Evolutionary conservation across 306 rosid species (phyloP).

Genomic region (Citrullus amarus): DNA sequence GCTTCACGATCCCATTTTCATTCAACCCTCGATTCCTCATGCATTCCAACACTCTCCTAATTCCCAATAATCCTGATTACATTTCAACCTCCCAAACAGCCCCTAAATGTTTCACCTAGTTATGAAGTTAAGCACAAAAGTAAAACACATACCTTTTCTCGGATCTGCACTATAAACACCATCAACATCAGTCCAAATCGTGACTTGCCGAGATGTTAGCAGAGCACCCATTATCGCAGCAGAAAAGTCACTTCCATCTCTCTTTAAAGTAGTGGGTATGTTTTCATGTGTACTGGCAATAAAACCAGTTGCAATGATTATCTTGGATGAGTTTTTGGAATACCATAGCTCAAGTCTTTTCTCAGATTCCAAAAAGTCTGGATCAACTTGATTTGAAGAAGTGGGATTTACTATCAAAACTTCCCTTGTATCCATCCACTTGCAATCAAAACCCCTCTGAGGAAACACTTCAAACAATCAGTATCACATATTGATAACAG

Average conservation of each 20-base stretch:
- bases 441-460: constrained; percentile 73
- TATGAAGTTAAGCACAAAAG: constrained; percentile 1
- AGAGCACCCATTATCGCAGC: constrained; percentile 97
- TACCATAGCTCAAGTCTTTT: constrained; percentile 68
- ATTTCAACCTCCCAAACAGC: too few species aligned
- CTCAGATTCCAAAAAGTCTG: constrained; percentile 63
- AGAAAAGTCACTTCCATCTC: constrained; percentile 99
- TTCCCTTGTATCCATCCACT: constrained; percentile 99
- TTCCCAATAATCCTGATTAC: too few species aligned
- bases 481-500: background rate
- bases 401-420: constrained; percentile 86
- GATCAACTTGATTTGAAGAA: constrained; percentile 88
- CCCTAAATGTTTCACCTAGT: background rate
- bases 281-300: constrained; percentile 88
- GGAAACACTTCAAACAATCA: constrained; percentile 9
- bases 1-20: too few species aligned
- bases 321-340: constrained; percentile 51
- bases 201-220: constrained; percentile 63
- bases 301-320: constrained; percentile 87
- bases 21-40: too few species aligned
- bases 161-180: constrained; percentile 99
- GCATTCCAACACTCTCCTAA: too few species aligned
- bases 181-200: constrained; percentile 98
- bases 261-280: constrained; percentile 91
- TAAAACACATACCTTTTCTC: constrained; percentile 60